Evolutionary conservation across 2,329 filamentous ascomycete species (phyloP), one percentile per base, ranked within the genome.

Genomic region (Cladophialophora yegresii): DNA sequence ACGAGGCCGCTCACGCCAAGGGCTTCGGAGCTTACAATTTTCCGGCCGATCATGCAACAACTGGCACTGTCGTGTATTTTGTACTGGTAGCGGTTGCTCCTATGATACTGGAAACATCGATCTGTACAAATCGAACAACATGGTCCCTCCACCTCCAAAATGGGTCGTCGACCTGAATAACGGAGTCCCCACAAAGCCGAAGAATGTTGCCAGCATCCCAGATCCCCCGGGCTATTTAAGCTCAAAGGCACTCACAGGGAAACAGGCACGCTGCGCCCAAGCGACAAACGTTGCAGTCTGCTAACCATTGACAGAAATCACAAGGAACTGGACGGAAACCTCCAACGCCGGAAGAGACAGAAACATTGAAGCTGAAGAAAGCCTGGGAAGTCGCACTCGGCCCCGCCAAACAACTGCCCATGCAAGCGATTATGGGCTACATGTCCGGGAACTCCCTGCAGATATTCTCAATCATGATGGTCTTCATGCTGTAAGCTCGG

Each of bases 381-480:
- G 95, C 95, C 0, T 99, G 95, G 95, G 95, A 99, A 78, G 86
- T 99, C 51, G 93, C 95, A 49, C 86, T 99, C 54, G 93, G 89
- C 1, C 95, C 95, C 0, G 89, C 95, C 67, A 99, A 99, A 82
- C 88, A 89, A 75, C 83, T 99, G 54, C 95, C 95, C 64, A 99
- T 99, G 95, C 98, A 96, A 63, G 93, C 89, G 68, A 93, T 99
- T 77, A 97, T 97, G 88, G 98, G 98, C 92, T 99, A 99, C 84
- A 99, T 99, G 95, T 96, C 93, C 33, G 95, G 95, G 73, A 99
- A 98, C 81, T 92, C 91, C 67, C 86, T 99, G 54, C 95, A 99
- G 77, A 98, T 99, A 71, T 99, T 99, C 82, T 96, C 90, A 79
- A 98, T 99, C 79, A 98, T 98, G 92, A 99, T 98, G 93, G 93